These are phyloP conservation scores for Apiospora kogelbergensis DNA, from an alignment of 2,329 filamentous ascomycete genomes.

Conservation along the genomic window DNA sequence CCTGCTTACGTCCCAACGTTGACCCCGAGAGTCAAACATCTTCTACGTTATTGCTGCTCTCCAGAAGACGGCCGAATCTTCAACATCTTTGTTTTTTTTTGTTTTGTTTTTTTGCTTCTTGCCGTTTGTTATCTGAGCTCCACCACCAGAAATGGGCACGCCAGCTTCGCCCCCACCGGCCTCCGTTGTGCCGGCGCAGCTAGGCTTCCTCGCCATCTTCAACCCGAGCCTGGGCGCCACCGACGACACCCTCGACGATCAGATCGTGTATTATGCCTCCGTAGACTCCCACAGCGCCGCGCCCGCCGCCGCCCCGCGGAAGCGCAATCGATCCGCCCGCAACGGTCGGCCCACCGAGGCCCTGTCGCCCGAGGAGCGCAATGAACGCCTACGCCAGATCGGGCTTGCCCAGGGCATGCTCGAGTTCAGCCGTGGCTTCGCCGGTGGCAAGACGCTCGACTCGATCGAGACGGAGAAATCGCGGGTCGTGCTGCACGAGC, in stretches of 20 bases:
- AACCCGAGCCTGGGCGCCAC: conserved; percentile 67
- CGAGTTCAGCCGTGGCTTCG: conserved; percentile 87
- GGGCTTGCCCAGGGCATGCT: conserved; percentile 97
- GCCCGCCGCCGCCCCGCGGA: conserved; percentile 36
- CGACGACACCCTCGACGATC: conserved; percentile 72
- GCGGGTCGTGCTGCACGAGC: conserved; percentile 79
- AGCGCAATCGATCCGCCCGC: conserved; percentile 37
- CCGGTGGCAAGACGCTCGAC: conserved; percentile 73
- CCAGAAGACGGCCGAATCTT: background rate
- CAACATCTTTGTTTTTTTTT: background rate
- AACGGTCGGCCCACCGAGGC: conserved; percentile 42
- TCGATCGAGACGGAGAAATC: conserved; percentile 89
- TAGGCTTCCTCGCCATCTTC: conserved; percentile 92
- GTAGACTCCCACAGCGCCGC: conserved; percentile 43
- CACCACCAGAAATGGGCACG: conserved; percentile 18
- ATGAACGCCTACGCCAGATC: conserved; percentile 88
- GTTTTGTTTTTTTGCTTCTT: background rate
- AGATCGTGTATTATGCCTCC: conserved; percentile 93
- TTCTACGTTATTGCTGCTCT: background rate
- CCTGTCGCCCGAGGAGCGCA: conserved; percentile 65
- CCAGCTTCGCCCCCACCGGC: conserved; percentile 21
- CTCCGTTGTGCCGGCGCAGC: conserved; percentile 69
- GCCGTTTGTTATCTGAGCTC: background rate
- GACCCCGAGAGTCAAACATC: background rate
- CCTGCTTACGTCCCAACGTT: background rate